phyloP scores from a whole-genome alignment of 1,139 yeast species.

The Yamadazyma triangularis region DNA sequence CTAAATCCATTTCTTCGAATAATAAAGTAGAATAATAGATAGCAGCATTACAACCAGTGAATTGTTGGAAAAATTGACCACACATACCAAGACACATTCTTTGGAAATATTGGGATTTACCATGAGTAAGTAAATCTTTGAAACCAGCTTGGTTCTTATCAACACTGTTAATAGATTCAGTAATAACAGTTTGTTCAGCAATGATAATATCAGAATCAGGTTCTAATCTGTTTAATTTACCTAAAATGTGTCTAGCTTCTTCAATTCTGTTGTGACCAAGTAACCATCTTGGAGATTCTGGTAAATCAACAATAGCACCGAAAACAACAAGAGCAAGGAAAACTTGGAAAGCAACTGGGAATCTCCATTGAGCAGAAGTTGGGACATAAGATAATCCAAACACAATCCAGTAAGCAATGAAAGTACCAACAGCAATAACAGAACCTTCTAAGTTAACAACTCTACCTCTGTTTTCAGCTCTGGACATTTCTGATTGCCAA shows the following conservation, averaged over 20 bases:
- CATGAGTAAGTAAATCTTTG: slow-evolving; percentile 53
- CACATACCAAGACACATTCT: slow-evolving; percentile 62
- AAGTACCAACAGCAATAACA: slow-evolving; percentile 66
- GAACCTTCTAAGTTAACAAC: slow-evolving; percentile 70
- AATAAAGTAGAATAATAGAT: slow-evolving; percentile 64
- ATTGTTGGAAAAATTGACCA: slow-evolving; percentile 52
- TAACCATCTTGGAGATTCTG: slow-evolving; percentile 77
- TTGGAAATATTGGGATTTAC: slow-evolving; percentile 52
- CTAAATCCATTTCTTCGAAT: slow-evolving; percentile 51
- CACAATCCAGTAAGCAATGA: slow-evolving; percentile 73
- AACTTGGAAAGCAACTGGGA: slow-evolving; percentile 45
- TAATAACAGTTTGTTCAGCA: slow-evolving; percentile 37
- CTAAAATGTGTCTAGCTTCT: slow-evolving; percentile 44
- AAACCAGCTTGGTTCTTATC: slow-evolving; percentile 34
- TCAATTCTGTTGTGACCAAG: slow-evolving; percentile 47
- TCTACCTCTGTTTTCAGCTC: slow-evolving; percentile 67
- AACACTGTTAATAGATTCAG: slow-evolving; percentile 40
- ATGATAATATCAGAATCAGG: slow-evolving; percentile 44
- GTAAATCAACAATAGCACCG: slow-evolving; percentile 37
- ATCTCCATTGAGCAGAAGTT: slow-evolving; percentile 40
- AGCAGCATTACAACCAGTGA: slow-evolving; percentile 65
- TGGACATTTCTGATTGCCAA: slow-evolving; percentile 77
- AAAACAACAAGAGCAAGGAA: slow-evolving; percentile 35
- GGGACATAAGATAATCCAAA: slow-evolving; percentile 62
- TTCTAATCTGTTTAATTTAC: slow-evolving; percentile 32